Base-by-base conservation (phyloP, 108 stramenopile genomes). In the Mayamaea pseudoterrestris region DNA sequence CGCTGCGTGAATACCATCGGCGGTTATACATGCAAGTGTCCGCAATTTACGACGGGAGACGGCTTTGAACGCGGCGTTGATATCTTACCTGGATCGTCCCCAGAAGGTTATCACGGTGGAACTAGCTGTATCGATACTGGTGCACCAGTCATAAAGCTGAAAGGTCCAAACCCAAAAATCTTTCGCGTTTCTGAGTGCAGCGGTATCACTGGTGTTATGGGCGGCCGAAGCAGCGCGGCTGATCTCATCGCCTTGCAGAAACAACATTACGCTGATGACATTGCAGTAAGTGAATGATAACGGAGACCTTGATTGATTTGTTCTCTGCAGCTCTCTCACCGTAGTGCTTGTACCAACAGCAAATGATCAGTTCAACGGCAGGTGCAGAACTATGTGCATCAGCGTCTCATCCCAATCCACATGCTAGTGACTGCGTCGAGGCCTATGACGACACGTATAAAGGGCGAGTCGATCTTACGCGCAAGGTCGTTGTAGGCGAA, bases 351-450 rank as follows among this genome's bases (percentile, higher is more conserved):
- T 35, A 22, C 17, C 35, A 0, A n/a, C 21, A 73, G 71, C 60
- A 65, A 30, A 69, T 85, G 57, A 72, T 90, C 40, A 57, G 57
- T 34, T 51, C 54, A 11, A 80, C 79, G 6, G 50, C 69, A 35
- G 89, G 83, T 30, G 80, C 83, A 14, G 89, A 90, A 56, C 81
- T 90, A 17, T 90, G 88, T 52, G 83, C 89, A 0, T 76, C 81
- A 22, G 46, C 48, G 21, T 18, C 6, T 22, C 57, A 75, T 3
- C 57, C 68, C 13, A 62, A 71, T 29, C 74, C 76, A 5, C 51
- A 50, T 11, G 63, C 86, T 17, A 56, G 41, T 9, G 79, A 86
- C 32, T 91, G 90, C 41, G 53, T 80, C 28, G 45, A 48, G n/a
- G 90, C 90, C 11, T 59, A 57, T 30, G 90, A 91, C 54, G 65